These are phyloP conservation scores for Xylaria intraflava DNA, from an alignment of 495 filamentous ascomycete species.

Conservation along the genomic window DNA sequence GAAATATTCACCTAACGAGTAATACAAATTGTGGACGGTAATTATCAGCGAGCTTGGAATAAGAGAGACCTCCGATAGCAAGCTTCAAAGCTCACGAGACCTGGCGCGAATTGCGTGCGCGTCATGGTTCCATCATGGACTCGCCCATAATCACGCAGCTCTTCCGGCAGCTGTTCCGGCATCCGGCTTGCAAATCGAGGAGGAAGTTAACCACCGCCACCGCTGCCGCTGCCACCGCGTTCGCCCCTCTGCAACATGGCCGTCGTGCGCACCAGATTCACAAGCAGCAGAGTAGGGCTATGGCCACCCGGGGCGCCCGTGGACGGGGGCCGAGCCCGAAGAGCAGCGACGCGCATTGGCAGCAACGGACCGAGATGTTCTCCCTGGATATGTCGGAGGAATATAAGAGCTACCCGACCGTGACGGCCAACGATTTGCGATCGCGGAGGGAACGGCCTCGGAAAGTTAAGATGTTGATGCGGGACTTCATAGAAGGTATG, in stretches of 20 bases:
- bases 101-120: neutral
- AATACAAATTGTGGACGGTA: neutral
- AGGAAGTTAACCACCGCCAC: conserved; percentile 34
- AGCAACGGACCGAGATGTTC: conserved; percentile 66
- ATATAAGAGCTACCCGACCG: conserved; percentile 69
- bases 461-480: conserved; percentile 90
- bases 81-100: conserved; percentile 6
- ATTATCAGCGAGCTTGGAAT: neutral
- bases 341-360: conserved; percentile 59
- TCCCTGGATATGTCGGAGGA: conserved; percentile 71
- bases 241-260: conserved; percentile 36
- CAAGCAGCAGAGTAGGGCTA: conserved; percentile 24
- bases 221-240: neutral
- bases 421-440: conserved; percentile 73
- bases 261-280: conserved; percentile 22
- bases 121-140: conserved; percentile 56
- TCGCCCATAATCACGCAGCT: conserved; percentile 68
- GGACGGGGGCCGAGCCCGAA: conserved; percentile 11
- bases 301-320: conserved; percentile 15
- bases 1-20: neutral
- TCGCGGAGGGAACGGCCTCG: conserved; percentile 66
- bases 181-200: conserved; percentile 58
- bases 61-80: neutral
- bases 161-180: conserved; percentile 76
- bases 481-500: conserved; percentile 98